Base-by-base conservation (phyloP, 148 eudicot genomes). In the Rhododendron griersonianum region DNA sequence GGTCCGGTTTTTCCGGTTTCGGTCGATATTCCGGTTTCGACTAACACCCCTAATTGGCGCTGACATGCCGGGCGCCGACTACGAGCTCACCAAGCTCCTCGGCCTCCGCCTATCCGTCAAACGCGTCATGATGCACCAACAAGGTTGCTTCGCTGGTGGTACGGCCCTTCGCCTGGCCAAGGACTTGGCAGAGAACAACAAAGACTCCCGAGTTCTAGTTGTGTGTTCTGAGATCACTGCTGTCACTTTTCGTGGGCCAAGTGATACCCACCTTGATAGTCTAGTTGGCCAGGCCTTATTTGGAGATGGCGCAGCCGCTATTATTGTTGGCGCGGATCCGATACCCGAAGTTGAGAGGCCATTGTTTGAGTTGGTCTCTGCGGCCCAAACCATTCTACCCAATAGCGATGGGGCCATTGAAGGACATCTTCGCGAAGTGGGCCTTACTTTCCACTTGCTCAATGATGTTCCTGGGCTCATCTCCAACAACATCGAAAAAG, bases 91-190 rank as follows among this genome's bases (percentile, higher is more conserved):
- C 30, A 28, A 28, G 30, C 30, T 28, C 30, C 30, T 28, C 30
- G 30, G 30, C 30, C 30, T 28, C 30, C 30, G 30, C 30, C 30
- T 28, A 28, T 28, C 30, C 30, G 30, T 28, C 30, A 28, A 28
- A 28, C 30, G 30, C 30, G 30, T 28, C 30, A 28, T 28, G 30
- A 28, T 28, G 30, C 30, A 90, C 87, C 92, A 90, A 33, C 92
- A 90, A 53, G 91, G 91, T 78, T 90, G 90, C 87, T 90, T 88
- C 77, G 91, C 91, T 65, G 90, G 89, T 2, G 91, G 92, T 69
- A 90, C 89, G 39, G 92, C 87, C 41, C 89, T 90, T 51, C 86
- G 90, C 13, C 5, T 90, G 50, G 92, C 90, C 84, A 88, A 90
- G 51, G 92, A 90, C 84, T 76, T 90, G 23, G 90, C 90, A 6